Conservation (phyloP, 768 basidiomycete species). For the Trametes maxima region DNA sequence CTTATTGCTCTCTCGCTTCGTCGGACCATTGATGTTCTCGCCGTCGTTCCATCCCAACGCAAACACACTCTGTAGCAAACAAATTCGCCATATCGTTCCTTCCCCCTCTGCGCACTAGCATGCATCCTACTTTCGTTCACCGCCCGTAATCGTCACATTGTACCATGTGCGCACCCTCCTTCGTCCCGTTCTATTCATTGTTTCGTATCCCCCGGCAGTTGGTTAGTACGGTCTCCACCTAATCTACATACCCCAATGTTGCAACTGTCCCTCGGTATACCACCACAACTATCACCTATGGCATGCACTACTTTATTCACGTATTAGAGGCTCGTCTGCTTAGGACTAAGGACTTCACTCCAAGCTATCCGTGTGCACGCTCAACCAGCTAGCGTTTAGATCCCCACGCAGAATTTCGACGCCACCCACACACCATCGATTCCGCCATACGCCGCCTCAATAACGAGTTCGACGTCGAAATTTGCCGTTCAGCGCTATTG, state of each 20-base stretch:
- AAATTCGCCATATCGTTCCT: not conserved
- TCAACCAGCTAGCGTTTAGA: not conserved
- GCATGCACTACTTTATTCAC: not conserved
- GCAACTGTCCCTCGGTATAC: conserved; percentile 11
- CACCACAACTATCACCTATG: conserved; percentile 1
- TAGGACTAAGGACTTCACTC: no score
- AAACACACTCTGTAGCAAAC: conserved; percentile 15
- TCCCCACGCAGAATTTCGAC: no score
- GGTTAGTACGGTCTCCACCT: conserved; percentile 8
- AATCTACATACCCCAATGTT: conserved; percentile 16
- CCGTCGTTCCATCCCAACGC: not conserved
- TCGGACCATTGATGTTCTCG: not conserved
- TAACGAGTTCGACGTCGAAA: no score
- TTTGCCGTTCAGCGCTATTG: no score
- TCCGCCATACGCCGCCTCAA: no score
- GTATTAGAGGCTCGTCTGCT: no score
- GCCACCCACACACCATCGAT: no score
- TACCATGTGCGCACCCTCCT: conserved; percentile 16
- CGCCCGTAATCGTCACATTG: conserved; percentile 18
- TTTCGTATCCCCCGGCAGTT: not conserved
- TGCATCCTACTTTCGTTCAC: conserved; percentile 19
- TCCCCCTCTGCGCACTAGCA: conserved; percentile 1
- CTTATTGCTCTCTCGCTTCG: not conserved
- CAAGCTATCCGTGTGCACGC: not conserved
- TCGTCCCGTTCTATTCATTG: not conserved